Base-by-base conservation (phyloP, 495 filamentous ascomycete genomes). In the Hyaloscypha variabilis region DNA sequence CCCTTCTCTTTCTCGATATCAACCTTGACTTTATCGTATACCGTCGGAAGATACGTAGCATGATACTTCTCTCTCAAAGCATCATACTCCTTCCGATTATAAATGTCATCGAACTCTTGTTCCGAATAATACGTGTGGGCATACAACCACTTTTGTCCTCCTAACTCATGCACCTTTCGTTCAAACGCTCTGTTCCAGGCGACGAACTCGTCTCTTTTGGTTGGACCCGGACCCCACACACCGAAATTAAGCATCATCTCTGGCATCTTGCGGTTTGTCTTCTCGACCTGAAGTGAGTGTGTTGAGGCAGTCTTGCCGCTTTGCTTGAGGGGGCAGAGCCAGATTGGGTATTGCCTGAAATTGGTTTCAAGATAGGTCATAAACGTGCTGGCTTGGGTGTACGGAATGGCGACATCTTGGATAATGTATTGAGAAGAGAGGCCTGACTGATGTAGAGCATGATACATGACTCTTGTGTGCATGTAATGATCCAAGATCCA, bases 121-220 rank as follows among this genome's bases (percentile, higher is more conserved):
- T 80, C 77, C 1, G 73, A 73, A 62, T 87, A 88, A 68, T 87
- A 87, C 5, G 81, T 80, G 66, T 87, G 84, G 5, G 85, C 85
- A 73, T 88, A 86, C 52, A 86, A 71, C 81, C 82, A 85, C 74
- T 86, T 86, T 73, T 79, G 82, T 11, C 91, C 91, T 11, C 87
- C 85, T 3, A 93, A 78, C 60, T 83, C 82, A 14, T 76, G 77
- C 8, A 93, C 80, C 60, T 86, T 86, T 2, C 71, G 64, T 75
- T 94, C 91, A 17, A 94, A 75, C 8, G 79, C 78, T 3, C 86
- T 82, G 74, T 93, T 92, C 62, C 80, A 82, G 1, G 67, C 63
- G 6, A 91, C 75, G 68, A 84, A 85, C 24, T 75, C 69, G 3
- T 50, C 62, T 8, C 72, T 73, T 29, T 76, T 53, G 5, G 66